Conservation (phyloP, 495 filamentous ascomycete genomes). For the Xanthoparmelia taractica region DNA sequence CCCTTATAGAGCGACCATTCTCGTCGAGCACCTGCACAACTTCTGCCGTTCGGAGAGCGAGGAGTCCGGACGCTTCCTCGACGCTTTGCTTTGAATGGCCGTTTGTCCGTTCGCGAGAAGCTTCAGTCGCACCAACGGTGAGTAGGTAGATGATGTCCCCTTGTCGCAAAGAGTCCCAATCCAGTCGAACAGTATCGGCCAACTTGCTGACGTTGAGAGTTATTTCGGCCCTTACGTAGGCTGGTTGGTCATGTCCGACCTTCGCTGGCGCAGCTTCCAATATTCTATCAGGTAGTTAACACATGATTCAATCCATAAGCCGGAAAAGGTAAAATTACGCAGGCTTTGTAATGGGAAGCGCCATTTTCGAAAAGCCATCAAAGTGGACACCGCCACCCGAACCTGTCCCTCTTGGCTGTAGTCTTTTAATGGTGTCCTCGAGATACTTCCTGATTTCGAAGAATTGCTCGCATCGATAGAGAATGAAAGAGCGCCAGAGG, state of each 20-base stretch:
- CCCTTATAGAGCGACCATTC: conserved; percentile 67
- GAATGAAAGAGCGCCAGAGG: conserved; percentile 81
- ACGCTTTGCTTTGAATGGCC: conserved; percentile 44
- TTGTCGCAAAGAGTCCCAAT: conserved; percentile 84
- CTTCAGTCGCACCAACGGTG: conserved; percentile 54
- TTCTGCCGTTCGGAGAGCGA: conserved; percentile 71
- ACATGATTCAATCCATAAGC: conserved; percentile 4
- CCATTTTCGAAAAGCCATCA: conserved; percentile 85
- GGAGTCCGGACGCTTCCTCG: conserved; percentile 55
- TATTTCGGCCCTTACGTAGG: conserved; percentile 78
- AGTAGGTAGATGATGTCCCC: conserved; percentile 89
- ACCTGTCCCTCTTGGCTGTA: conserved; percentile 60
- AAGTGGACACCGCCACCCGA: conserved; percentile 59
- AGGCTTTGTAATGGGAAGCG: conserved; percentile 75
- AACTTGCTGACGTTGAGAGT: conserved; percentile 77
- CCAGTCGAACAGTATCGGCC: conserved; percentile 62
- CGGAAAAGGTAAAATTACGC: conserved; percentile 38
- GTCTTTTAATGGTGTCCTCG: conserved; percentile 67
- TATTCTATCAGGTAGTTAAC: conserved; percentile 40
- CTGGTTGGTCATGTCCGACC: conserved; percentile 80
- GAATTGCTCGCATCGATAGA: conserved; percentile 87
- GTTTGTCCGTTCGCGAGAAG: conserved; percentile 47
- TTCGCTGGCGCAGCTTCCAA: conserved; percentile 76
- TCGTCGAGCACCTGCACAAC: conserved; percentile 85
- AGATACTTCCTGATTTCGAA: conserved; percentile 90